Evolutionary conservation across 1,139 yeast genomes (phyloP).

Genomic region (Meyerozyma guilliermondii): DNA sequence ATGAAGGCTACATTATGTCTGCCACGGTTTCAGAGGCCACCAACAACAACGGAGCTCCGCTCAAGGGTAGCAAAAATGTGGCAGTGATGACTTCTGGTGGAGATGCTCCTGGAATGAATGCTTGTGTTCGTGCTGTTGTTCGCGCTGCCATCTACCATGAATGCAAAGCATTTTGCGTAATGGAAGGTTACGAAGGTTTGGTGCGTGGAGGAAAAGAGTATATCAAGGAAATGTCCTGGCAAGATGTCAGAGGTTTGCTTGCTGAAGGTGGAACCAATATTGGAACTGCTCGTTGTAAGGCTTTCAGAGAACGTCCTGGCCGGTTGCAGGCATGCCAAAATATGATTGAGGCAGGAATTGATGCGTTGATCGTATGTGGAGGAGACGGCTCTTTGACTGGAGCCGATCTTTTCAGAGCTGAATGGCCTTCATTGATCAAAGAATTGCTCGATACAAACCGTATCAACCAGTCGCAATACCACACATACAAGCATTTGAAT

Average conservation of each 20-base stretch:
- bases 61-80: slow-evolving; percentile 41
- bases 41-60: neutral
- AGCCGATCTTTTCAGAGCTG: slow-evolving; percentile 71
- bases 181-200: slow-evolving; percentile 76
- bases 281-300: slow-evolving; percentile 75
- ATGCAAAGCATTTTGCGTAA: slow-evolving; percentile 68
- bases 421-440: slow-evolving; percentile 70
- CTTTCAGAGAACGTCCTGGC: slow-evolving; percentile 64
- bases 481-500: slow-evolving; percentile 53
- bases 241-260: slow-evolving; percentile 71
- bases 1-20: slow-evolving; percentile 6
- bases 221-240: slow-evolving; percentile 67
- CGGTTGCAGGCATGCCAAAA: slow-evolving; percentile 63
- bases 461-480: slow-evolving; percentile 48
- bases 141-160: slow-evolving; percentile 68
- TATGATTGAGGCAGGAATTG: slow-evolving; percentile 67
- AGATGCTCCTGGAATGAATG: slow-evolving; percentile 85
- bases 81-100: slow-evolving; percentile 89
- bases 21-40: slow-evolving; percentile 7
- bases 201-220: slow-evolving; percentile 60
- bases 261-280: slow-evolving; percentile 76
- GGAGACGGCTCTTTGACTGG: slow-evolving; percentile 86
- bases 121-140: slow-evolving; percentile 75
- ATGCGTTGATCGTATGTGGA: slow-evolving; percentile 77
- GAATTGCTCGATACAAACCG: slow-evolving; percentile 50